phyloP scores from a whole-genome alignment of 2,329 filamentous ascomycete species.

The Corniculantispora saksenae region DNA sequence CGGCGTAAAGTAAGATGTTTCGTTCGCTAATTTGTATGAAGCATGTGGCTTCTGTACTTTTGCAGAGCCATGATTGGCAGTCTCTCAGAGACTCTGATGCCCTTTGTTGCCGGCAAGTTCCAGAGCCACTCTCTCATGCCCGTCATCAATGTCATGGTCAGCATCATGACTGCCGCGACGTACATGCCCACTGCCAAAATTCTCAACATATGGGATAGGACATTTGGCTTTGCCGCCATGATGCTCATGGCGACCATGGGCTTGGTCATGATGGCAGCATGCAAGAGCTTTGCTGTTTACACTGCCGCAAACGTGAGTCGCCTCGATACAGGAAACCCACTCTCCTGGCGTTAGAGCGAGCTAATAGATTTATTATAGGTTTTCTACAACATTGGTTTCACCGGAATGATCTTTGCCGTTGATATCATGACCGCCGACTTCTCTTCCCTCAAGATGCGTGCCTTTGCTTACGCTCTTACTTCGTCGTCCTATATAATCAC shows the following conservation, averaged over 20 bases:
- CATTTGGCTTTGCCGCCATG: slow-evolving; percentile 36
- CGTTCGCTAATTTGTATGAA: too few relatives aligned
- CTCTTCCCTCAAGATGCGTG: slow-evolving; percentile 33
- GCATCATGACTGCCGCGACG: slow-evolving; percentile 29
- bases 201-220: slow-evolving; percentile 40
- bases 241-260: slow-evolving; percentile 40
- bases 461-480: slow-evolving; percentile 34
- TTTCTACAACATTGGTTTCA: slow-evolving; percentile 56
- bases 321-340: not conserved
- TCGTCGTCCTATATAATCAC: slow-evolving; percentile 39
- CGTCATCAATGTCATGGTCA: slow-evolving; percentile 41
- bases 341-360: not conserved
- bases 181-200: slow-evolving; percentile 40
- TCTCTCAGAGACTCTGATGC: slow-evolving; percentile 2
- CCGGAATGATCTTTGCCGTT: slow-evolving; percentile 31
- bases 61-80: slow-evolving; percentile 15
- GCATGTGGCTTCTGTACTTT: slow-evolving; percentile 21
- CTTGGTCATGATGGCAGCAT: slow-evolving; percentile 59
- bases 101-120: slow-evolving; percentile 12
- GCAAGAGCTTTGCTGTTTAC: slow-evolving; percentile 50
- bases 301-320: slow-evolving; percentile 27
- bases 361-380: slow-evolving; percentile 39
- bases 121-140: slow-evolving; percentile 18
- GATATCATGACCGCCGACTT: slow-evolving; percentile 36
- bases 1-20: too few relatives aligned